Evolutionary conservation across 495 filamentous ascomycete species (phyloP).

Genomic region (Aspergillus asperescens): DNA sequence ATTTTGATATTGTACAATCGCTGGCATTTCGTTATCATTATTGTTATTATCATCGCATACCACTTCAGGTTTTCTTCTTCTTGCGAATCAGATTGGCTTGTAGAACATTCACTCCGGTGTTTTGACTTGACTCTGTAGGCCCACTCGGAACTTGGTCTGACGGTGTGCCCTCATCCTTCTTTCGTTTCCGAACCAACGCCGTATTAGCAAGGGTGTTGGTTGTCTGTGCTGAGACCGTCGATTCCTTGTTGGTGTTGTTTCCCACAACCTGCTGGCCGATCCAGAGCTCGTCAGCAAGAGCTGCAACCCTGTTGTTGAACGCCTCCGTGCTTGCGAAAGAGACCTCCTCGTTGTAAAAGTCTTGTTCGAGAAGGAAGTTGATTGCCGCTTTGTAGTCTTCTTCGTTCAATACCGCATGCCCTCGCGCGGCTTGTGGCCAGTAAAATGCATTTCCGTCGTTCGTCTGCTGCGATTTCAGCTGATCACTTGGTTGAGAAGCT

Average conservation of each 20-base stretch:
- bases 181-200: slow-evolving; percentile 50
- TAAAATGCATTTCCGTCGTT: slow-evolving; percentile 51
- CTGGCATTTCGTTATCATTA: background rate
- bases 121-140: slow-evolving; percentile 18
- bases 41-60: background rate
- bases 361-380: slow-evolving; percentile 73
- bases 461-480: background rate
- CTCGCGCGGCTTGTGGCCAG: slow-evolving; percentile 65
- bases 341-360: slow-evolving; percentile 70
- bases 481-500: background rate
- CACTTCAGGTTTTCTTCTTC: slow-evolving; percentile 52
- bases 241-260: slow-evolving; percentile 21
- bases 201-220: slow-evolving; percentile 36
- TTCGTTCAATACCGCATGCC: slow-evolving; percentile 63
- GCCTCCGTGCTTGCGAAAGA: slow-evolving; percentile 62
- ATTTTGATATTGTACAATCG: background rate
- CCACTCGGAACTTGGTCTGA: slow-evolving; percentile 17
- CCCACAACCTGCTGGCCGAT: slow-evolving; percentile 55
- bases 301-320: slow-evolving; percentile 62
- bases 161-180: slow-evolving; percentile 37
- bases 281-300: slow-evolving; percentile 46
- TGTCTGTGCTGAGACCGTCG: slow-evolving; percentile 28
- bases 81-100: slow-evolving; percentile 57
- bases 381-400: slow-evolving; percentile 70
- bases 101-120: slow-evolving; percentile 52